phyloP scores from a whole-genome alignment of 169 alveolate species.

The Plasmodium ovale region DNA sequence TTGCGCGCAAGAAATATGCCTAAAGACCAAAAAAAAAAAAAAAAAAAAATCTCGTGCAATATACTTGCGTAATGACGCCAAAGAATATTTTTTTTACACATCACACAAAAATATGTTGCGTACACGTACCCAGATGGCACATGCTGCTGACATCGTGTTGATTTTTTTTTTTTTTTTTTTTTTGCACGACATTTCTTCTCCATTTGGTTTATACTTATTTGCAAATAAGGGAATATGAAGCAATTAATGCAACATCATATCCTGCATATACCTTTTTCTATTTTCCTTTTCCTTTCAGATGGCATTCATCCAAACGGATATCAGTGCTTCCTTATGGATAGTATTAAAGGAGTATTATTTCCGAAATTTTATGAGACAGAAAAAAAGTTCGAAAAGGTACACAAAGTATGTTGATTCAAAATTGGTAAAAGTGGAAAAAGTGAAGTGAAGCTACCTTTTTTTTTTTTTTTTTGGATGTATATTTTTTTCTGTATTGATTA shows the following conservation, averaged over 20 bases:
- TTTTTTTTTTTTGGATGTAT: neutral
- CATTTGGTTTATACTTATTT: no score
- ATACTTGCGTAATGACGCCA: no score
- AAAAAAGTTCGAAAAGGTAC: constrained; percentile 6
- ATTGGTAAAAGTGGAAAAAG: constrained; percentile 46
- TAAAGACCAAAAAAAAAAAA: no score
- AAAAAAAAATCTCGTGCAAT: no score
- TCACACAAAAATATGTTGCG: no score
- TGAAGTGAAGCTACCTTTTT: constrained; percentile 9
- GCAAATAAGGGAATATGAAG: no score
- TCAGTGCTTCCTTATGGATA: constrained; percentile 63
- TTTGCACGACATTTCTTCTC: no score
- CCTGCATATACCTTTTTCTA: neutral
- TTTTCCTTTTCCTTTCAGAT: constrained; percentile 33
- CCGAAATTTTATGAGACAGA: constrained; percentile 41
- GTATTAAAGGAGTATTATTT: constrained; percentile 70
- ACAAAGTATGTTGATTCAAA: constrained; percentile 16
- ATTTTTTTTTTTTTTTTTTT: neutral
- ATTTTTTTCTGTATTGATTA: no score
- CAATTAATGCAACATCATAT: no score
- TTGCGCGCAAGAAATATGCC: no score
- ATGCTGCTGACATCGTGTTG: neutral
- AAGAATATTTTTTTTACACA: no score
- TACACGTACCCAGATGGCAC: neutral
- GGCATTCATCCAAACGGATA: constrained; percentile 70